Evolutionary conservation across 2,329 filamentous ascomycete genomes (phyloP), one percentile per base, ranked within the genome.

Genomic region (Colletotrichum musae): DNA sequence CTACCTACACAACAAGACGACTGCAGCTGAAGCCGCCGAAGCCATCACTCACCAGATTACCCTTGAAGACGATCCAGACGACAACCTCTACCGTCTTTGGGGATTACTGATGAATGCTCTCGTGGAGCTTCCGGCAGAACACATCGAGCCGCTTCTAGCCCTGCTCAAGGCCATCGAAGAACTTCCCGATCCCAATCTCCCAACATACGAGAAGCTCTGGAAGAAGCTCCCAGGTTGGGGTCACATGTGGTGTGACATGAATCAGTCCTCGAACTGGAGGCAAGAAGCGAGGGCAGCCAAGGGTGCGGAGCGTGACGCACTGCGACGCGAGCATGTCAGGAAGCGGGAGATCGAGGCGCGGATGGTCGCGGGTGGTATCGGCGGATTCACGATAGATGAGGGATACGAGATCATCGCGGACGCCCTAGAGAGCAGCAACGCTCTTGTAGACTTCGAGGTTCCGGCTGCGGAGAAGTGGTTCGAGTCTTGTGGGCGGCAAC

Each of bases 211-310:
- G 26, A 58, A 10, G 2, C 24, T 58, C 0, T 45, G 56, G 56
- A 36, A 36, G 41, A 9, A 24, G 9, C 56, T 58, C 2, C 41
- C 26, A 3, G 56, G 56, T 0, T 36, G 47, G 0, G 56, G 24
- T 0, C 26, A 58, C n/a, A 10, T 48, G 12, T 58, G 41, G 56
- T 2, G 39, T 9, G 56, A 58, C 47, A 47, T 24, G 5, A 48
- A 47, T 15, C 56, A 58, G 47, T 58, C 39, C 47, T 58, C n/a
- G n/a, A n/a, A n/a, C n/a, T n/a, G 56, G 56, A 58, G 41, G 41
- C 32, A 48, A 7, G 56, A 41, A 7, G 56, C 56, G 24, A 1
- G 15, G 6, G 24, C 6, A 4, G 56, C 56, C 0, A 10, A n/a
- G 7, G 41, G 41, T 0, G 0, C 24, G 0, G 24, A 47, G n/a